Evolutionary conservation across 164 flowering plant genomes (phyloP), one percentile per base, ranked within the genome.

Genomic region (Vitis labrusca): DNA sequence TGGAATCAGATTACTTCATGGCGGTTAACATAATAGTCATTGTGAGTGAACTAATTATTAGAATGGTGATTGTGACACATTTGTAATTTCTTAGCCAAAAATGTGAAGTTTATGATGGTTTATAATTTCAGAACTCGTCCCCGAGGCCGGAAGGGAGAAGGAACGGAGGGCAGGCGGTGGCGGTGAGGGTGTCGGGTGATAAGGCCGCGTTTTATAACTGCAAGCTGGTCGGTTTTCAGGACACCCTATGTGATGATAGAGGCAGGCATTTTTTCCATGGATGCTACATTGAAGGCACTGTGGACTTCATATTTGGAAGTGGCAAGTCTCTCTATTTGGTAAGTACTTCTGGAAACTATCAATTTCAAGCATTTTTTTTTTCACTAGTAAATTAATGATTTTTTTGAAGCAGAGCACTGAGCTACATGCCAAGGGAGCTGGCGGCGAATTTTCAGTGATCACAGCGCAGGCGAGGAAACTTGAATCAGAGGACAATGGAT

Each of bases 291-390:
- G 77, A 89, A 79, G 97, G 95, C 69, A 91, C 95, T n/a, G 86
- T 89, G 37, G 97, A 91, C 74, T 89, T 91, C 79, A 91, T 91
- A 55, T 91, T 87, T 65, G 97, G 94, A 67, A 83, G 75, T 49
- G 98, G 77, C 27, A 84, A 79, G 63, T 91, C 96, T 5, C 80
- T 93, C 10, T 91, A 83, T 52, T 71, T 85, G 93, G 97, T 92
- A 82, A n/a, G 4, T 59, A 15, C n/a, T 59, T 10, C 4, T 44
- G 15, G 17, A 16, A 16, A 23, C 27, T 23, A 23, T 23, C 44
- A 37, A 37, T 6, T 37, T 37, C 44, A 37, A 37, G 44, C 44
- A 3, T 37, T 37, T 37, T 37, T 37, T 32, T 37, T 37, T 37
- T 37, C 44, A 37, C 44, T 37, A 37, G 5, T 37, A 37, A 37